Conservation (phyloP, 768 basidiomycete genomes). For the Panaeolus papilionaceus region DNA sequence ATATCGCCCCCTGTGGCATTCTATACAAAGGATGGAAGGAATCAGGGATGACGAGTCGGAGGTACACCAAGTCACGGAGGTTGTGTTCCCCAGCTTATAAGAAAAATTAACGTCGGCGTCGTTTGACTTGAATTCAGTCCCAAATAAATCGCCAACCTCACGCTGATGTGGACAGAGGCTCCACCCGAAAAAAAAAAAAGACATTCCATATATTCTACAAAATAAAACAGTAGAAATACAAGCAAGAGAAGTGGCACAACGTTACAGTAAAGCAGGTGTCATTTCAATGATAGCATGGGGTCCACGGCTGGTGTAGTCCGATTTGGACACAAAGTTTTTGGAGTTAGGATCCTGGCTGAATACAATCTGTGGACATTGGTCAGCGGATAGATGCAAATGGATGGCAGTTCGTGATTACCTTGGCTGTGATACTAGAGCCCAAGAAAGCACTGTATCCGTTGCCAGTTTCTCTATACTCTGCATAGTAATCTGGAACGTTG, state of each 20-base stretch:
- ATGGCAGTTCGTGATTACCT: conserved; percentile 49
- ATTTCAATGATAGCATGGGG: conserved; percentile 80
- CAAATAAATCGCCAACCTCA: too few species aligned
- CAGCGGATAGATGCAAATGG: conserved; percentile 11
- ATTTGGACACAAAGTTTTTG: conserved; percentile 79
- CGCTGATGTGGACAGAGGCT: too few species aligned
- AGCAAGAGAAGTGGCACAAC: neutral
- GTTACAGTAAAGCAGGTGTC: conserved; percentile 71
- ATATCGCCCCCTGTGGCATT: too few species aligned
- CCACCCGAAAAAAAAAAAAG: neutral
- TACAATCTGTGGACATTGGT: conserved; percentile 55
- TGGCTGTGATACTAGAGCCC: conserved; percentile 84
- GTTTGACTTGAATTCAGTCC: too few species aligned
- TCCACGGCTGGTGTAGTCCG: conserved; percentile 75
- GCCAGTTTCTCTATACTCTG: conserved; percentile 87
- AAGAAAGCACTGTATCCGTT: conserved; percentile 84
- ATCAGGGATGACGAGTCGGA: too few species aligned
- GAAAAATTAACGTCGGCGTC: too few species aligned
- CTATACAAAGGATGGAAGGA: too few species aligned
- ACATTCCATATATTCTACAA: neutral
- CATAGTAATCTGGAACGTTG: conserved; percentile 87
- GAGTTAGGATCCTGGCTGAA: conserved; percentile 70
- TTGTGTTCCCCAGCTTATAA: too few species aligned
- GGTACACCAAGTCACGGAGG: too few species aligned
- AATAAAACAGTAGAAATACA: neutral